These are phyloP conservation scores for Hypoxylon sp. DNA, from an alignment of 2,329 filamentous ascomycete species.

Conservation along the genomic window DNA sequence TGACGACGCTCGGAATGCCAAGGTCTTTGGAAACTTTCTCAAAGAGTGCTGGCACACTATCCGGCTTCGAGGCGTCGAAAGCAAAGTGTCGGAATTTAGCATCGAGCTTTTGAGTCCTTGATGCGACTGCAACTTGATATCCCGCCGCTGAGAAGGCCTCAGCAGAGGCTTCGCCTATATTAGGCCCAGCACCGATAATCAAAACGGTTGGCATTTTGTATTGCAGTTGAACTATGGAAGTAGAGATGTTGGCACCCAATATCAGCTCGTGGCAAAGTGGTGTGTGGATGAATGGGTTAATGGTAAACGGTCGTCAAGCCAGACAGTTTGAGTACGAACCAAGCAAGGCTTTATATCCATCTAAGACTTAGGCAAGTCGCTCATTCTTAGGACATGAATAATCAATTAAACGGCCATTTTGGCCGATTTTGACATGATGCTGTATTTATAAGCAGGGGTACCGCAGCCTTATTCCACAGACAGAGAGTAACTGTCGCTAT, in stretches of 20 bases:
- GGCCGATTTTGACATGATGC: not conserved
- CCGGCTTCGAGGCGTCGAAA: constrained; percentile 37
- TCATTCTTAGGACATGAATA: not conserved
- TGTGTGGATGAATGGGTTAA: not conserved
- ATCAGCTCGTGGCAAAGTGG: no score
- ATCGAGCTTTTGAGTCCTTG: constrained; percentile 46
- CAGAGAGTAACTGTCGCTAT: not conserved
- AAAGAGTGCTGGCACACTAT: constrained; percentile 44
- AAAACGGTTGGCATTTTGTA: constrained; percentile 45
- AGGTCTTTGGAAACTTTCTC: constrained; percentile 30
- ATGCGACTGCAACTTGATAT: constrained; percentile 50
- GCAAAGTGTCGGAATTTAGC: constrained; percentile 30
- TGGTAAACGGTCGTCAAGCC: not conserved
- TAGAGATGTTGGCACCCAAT: not conserved
- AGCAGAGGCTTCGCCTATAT: constrained; percentile 45
- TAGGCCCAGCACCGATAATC: constrained; percentile 51
- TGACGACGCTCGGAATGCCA: constrained; percentile 36
- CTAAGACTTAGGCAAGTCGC: not conserved
- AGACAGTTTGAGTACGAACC: not conserved
- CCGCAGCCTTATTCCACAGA: not conserved
- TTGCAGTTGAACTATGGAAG: not conserved
- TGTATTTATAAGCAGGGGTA: constrained; percentile 9
- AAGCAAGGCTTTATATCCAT: not conserved
- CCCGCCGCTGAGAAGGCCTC: constrained; percentile 48
- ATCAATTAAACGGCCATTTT: constrained; percentile 3